phyloP scores from a whole-genome alignment of 2,329 filamentous ascomycete genomes.

The Fusarium hostae region DNA sequence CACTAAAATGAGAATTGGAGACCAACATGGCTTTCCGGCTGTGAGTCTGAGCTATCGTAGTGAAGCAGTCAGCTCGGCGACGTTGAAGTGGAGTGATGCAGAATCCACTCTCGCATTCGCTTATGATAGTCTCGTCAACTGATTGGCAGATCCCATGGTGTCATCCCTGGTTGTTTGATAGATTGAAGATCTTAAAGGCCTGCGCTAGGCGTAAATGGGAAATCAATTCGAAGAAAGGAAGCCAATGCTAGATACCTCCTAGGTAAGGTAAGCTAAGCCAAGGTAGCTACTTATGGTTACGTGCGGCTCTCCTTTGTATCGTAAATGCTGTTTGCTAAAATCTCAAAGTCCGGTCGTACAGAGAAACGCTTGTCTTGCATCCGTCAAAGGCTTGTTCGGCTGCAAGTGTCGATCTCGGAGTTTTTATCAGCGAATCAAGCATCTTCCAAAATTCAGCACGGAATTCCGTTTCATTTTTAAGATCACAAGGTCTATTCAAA shows the following conservation, averaged over 20 bases:
- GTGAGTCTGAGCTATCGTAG: neutral
- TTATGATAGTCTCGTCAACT: neutral
- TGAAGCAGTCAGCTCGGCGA: slow-evolving; percentile 5
- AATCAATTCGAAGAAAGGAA: slow-evolving; percentile 11
- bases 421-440: neutral
- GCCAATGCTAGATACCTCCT: neutral
- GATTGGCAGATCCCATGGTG: neutral
- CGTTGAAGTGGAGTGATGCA: slow-evolving; percentile 18
- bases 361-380: neutral
- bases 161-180: neutral
- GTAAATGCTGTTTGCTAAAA: neutral
- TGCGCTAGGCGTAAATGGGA: slow-evolving; percentile 20
- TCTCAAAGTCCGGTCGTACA: neutral
- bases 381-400: neutral
- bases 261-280: neutral
- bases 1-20: neutral
- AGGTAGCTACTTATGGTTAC: neutral
- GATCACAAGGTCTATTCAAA: neutral
- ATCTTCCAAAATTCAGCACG: neutral
- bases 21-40: neutral
- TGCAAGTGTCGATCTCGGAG: neutral
- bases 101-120: slow-evolving; percentile 34
- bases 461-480: neutral
- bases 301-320: neutral
- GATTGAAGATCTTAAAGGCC: neutral